Base-by-base conservation (phyloP, 2,329 filamentous ascomycete genomes). In the Cytospora paraplurivora region DNA sequence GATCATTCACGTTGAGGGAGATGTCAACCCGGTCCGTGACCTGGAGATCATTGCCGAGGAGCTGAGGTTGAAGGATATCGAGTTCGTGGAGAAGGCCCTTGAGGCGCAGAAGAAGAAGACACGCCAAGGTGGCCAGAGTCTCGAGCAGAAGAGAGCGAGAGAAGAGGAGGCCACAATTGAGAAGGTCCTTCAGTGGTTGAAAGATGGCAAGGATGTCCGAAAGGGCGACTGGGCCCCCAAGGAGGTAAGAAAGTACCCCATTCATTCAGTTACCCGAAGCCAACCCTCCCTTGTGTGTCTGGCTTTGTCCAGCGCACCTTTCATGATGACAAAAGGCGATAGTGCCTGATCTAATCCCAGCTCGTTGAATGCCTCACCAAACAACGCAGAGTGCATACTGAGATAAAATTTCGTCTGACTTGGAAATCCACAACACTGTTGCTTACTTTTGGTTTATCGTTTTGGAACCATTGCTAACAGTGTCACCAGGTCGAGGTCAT, bases 1-100 rank as follows among this genome's bases (percentile, higher is more conserved):
- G 81, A 99, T 99, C 73, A 98, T 97, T 72, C 95, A 99, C 85
- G 93, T 99, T 69, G 96, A 99, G 84, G 96, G 95, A 76, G 95
- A 99, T 73, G 96, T 99, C 72, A 91, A 99, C 80, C 96, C 95
- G 38, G 86, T 91, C 66, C 89, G 95, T 75, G 95, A 99, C 83
- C 79, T 99, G 70, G 91, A 92, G 74, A 99, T 99, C 77, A 98
- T 99, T 79, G 92, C 89, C 76, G 93, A 98, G 75, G 95, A 99
- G 81, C 82, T 99, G 74, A 88, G 94, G 68, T 88, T 97, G 77
- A 99, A 99, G 83, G 95, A 99, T 79, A 97, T 97, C 69, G 96
- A 99, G 82, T 99, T 98, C 76, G 88, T 91, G 66, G 93, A 97
- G 81, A 99, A 99, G 85, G 91, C 93, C 4, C 87, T 95, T 62